Percentiles rank a stretch among this genome's conserved stretches.
Evolutionary conservation across 2,329 filamentous ascomycete species (phyloP).

Genomic region (Paracoccidioides lutzii): DNA sequence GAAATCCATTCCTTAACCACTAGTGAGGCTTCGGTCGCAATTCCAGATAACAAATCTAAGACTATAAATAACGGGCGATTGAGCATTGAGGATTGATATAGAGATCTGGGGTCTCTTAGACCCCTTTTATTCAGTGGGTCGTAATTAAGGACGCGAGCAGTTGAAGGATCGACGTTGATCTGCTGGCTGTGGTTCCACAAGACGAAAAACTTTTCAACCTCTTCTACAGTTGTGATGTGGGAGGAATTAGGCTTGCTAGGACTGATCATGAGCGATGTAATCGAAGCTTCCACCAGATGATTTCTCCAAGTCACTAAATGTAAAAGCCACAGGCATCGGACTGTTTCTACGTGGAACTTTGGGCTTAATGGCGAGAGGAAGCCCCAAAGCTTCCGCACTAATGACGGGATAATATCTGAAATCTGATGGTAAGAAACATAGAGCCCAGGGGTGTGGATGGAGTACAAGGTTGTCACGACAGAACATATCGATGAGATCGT

Average conservation of each 20-base stretch:
- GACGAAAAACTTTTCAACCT: slow-evolving; percentile 29
- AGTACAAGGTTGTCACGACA: slow-evolving; percentile 33
- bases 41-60: slow-evolving; percentile 63
- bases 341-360: slow-evolving; percentile 89
- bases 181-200: slow-evolving; percentile 33
- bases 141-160: slow-evolving; percentile 19
- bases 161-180: slow-evolving; percentile 24
- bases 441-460: slow-evolving; percentile 22
- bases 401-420: slow-evolving; percentile 48
- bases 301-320: slow-evolving; percentile 57
- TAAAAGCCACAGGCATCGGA: slow-evolving; percentile 73
- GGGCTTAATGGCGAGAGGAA: slow-evolving; percentile 71
- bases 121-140: slow-evolving; percentile 7
- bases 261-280: slow-evolving; percentile 55
- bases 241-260: slow-evolving; percentile 25
- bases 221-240: slow-evolving; percentile 21
- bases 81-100: slow-evolving; percentile 48
- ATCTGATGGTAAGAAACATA: slow-evolving; percentile 37
- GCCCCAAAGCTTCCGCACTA: slow-evolving; percentile 64
- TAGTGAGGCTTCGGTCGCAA: slow-evolving; percentile 60
- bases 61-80: slow-evolving; percentile 69
- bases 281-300: slow-evolving; percentile 67
- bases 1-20: slow-evolving; percentile 72
- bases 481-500: slow-evolving; percentile 34
- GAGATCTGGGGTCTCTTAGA: slow-evolving; percentile 17